phyloP scores from a whole-genome alignment of 2,329 filamentous ascomycete genomes.

The Ophiostoma australiae region DNA sequence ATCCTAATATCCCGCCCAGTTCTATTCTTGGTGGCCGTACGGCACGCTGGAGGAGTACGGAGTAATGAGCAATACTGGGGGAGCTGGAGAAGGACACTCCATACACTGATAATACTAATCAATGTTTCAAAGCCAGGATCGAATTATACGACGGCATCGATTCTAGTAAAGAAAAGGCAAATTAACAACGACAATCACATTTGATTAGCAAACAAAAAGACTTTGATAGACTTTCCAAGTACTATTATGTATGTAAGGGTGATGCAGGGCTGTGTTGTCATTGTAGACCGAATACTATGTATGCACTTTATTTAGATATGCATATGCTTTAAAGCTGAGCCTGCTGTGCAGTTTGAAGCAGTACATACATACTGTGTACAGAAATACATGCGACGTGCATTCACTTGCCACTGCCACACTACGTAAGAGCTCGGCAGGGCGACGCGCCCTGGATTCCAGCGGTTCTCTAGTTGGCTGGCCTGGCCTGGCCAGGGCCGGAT shows the following conservation, averaged over 20 bases:
- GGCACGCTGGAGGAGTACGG: not conserved
- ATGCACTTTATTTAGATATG: not conserved
- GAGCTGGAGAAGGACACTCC: not conserved
- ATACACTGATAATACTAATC: not conserved
- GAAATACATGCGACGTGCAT: not conserved
- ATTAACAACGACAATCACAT: not conserved
- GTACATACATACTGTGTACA: not conserved
- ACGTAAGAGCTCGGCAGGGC: not conserved
- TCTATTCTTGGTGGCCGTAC: not conserved
- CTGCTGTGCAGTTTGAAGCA: not conserved
- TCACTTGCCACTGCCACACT: not conserved
- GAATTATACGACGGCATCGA: not conserved
- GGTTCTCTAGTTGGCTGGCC: not conserved
- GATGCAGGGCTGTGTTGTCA: not conserved
- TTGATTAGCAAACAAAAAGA: not conserved
- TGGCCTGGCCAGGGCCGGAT: not conserved
- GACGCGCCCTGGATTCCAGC: slow-evolving; percentile 3
- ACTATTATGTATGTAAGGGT: too few relatives aligned
- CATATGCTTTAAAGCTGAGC: not conserved
- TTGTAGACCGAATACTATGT: too few relatives aligned
- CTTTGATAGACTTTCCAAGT: too few relatives aligned
- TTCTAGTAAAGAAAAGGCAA: not conserved
- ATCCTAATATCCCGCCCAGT: not conserved
- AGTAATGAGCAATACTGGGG: not conserved
- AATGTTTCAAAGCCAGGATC: not conserved